Percentiles rank a stretch among this genome's conserved stretches.
Evolutionary conservation across 495 filamentous ascomycete species (phyloP).

Genomic region (Neurospora sp.): DNA sequence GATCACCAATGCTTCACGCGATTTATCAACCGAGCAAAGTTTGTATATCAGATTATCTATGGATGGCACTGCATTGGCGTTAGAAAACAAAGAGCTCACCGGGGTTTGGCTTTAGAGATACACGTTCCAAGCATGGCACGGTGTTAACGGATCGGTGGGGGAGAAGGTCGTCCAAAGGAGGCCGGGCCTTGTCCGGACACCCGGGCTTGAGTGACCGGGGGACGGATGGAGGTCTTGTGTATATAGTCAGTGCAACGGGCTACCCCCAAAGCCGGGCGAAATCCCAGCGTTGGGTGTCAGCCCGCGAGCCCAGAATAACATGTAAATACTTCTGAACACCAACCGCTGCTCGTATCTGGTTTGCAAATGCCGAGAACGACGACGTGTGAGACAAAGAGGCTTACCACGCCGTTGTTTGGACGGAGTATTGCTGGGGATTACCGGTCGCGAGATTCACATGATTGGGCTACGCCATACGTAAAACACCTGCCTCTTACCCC

Average conservation of each 20-base stretch:
- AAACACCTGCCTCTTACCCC: background rate
- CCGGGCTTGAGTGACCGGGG: background rate
- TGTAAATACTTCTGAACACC: background rate
- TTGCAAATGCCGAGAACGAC: background rate
- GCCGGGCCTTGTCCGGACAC: background rate
- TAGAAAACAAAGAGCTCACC: background rate
- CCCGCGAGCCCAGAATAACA: background rate
- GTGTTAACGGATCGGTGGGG: background rate
- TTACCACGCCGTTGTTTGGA: background rate
- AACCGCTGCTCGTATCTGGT: background rate
- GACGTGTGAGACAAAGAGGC: background rate
- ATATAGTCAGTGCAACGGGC: background rate
- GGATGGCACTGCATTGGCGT: background rate
- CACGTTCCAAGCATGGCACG: background rate
- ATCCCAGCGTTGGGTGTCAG: background rate
- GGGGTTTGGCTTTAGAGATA: background rate
- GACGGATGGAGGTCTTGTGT: background rate
- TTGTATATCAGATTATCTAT: background rate
- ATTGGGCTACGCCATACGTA: background rate
- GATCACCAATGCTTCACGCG: background rate
- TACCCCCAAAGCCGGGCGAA: background rate
- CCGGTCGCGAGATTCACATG: background rate
- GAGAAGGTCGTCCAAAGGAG: background rate
- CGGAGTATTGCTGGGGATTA: background rate
- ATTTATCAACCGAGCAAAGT: background rate